Conservation (phyloP, 441 rosid species). For the Pelargonium cotyledonis region DNA sequence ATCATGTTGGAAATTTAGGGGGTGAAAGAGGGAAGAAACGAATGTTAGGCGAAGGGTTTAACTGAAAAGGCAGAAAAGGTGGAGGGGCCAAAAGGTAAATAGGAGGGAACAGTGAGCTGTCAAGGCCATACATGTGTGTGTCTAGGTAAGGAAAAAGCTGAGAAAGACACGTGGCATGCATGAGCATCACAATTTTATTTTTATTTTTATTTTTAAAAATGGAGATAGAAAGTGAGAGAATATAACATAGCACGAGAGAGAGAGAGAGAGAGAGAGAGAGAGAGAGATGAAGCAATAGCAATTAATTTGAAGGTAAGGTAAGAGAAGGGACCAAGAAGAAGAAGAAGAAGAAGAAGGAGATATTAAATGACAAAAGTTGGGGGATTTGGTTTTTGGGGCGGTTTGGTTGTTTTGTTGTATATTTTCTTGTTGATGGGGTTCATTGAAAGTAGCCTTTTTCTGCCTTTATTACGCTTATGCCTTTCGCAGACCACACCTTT, state of each 20-base stretch:
- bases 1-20: no score
- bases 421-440: background rate
- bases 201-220: no score
- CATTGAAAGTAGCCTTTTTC: background rate
- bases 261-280: no score
- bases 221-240: background rate
- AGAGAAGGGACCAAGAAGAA: background rate
- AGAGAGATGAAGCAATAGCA: no score
- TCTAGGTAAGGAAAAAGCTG: no score
- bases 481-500: background rate
- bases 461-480: background rate
- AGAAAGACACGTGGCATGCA: background rate
- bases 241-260: no score
- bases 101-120: background rate
- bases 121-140: background rate
- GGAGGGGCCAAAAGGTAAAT: background rate
- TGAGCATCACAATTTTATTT: background rate
- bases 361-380: conserved; percentile 2
- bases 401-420: background rate
- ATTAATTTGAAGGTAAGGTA: no score
- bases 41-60: no score
- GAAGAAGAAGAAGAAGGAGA: no score
- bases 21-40: no score
- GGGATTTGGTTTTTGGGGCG: background rate
- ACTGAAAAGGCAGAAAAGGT: no score